A percentile compares a stretch with the other conserved stretches of the same genome.
Evolutionary conservation across 192 early-diverging fungal species (phyloP).

Genomic region (Backusella sp.): DNA sequence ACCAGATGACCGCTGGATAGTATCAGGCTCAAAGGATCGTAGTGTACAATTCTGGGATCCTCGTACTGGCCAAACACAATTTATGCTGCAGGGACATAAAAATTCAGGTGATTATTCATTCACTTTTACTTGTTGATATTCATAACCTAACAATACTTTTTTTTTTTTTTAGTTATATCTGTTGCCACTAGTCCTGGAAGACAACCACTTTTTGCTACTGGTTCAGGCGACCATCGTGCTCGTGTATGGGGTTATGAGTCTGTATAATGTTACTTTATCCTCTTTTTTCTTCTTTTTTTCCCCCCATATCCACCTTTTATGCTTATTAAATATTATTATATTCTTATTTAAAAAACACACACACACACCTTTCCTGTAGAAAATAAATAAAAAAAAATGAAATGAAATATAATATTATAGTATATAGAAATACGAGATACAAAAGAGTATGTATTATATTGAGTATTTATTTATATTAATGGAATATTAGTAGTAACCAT

Average conservation of each 20-base stretch:
- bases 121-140: too few relatives aligned
- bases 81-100: conserved; percentile 95
- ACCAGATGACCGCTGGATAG: conserved; percentile 85
- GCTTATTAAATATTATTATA: background rate
- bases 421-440: background rate
- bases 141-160: background rate
- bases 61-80: conserved; percentile 64
- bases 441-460: background rate
- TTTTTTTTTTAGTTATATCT: conserved; percentile 75
- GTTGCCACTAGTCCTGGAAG: conserved; percentile 81
- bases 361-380: background rate
- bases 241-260: conserved; percentile 87
- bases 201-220: conserved; percentile 90
- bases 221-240: conserved; percentile 91
- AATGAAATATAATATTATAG: background rate
- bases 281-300: background rate
- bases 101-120: conserved; percentile 73
- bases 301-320: background rate
- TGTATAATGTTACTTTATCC: background rate
- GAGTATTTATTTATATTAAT: too few relatives aligned
- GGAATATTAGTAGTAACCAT: background rate
- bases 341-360: background rate
- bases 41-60: conserved; percentile 96
- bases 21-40: conserved; percentile 90
- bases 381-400: background rate